A percentile compares a stretch with the other conserved stretches of the same genome.
Evolutionary conservation across 2,329 filamentous ascomycete species (phyloP).

Genomic region (Mollisia scopiformis): DNA sequence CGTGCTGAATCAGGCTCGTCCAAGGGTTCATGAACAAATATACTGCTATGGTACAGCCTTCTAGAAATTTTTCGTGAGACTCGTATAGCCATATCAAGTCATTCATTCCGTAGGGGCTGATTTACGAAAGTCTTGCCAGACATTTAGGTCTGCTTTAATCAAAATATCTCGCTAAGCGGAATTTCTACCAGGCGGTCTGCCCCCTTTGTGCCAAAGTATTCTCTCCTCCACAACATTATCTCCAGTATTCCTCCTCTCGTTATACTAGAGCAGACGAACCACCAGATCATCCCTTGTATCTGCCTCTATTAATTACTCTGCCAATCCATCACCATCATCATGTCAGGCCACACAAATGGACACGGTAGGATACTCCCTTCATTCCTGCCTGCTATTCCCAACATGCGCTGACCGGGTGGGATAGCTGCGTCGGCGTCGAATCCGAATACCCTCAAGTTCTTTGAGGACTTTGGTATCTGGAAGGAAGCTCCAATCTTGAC

Average conservation of each 20-base stretch:
- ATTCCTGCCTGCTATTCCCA: background rate
- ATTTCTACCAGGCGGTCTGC: background rate
- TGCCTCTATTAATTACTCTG: background rate
- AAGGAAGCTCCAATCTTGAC: constrained; percentile 70
- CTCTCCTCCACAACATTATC: background rate
- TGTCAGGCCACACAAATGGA: constrained; percentile 1
- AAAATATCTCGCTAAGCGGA: background rate
- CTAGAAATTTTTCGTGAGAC: background rate
- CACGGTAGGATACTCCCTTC: background rate
- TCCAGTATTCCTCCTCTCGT: background rate
- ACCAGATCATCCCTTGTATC: background rate
- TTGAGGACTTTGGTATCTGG: constrained; percentile 68
- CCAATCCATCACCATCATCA: background rate
- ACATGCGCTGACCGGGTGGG: background rate
- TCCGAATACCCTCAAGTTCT: constrained; percentile 41
- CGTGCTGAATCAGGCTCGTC: background rate
- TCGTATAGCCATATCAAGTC: background rate
- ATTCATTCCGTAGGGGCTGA: background rate
- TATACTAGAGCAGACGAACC: background rate
- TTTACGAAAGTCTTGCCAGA: background rate
- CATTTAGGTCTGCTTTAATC: background rate
- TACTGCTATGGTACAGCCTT: background rate
- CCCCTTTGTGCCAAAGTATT: background rate
- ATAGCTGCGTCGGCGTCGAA: background rate
- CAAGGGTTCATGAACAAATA: background rate